phyloP scores from a whole-genome alignment of 2,329 filamentous ascomycete genomes.

The Chrysosporium keratinophilum region DNA sequence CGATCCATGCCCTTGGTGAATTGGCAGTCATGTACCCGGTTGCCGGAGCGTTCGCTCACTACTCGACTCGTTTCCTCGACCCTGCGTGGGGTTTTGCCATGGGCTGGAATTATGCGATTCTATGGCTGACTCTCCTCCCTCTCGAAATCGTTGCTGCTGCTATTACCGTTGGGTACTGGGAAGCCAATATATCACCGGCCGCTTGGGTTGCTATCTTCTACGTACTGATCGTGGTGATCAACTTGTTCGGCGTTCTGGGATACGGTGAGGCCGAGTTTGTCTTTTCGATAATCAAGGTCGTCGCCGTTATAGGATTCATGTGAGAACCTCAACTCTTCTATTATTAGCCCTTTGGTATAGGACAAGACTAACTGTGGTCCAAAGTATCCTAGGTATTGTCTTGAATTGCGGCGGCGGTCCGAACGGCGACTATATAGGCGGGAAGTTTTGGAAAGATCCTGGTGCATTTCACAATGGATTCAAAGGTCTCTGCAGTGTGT shows the following conservation, averaged over 20 bases:
- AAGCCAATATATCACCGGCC: slow-evolving; percentile 51
- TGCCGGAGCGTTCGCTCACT: slow-evolving; percentile 82
- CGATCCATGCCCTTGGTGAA: slow-evolving; percentile 82
- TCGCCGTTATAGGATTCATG: slow-evolving; percentile 82
- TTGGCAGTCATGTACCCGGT: slow-evolving; percentile 84
- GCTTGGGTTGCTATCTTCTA: slow-evolving; percentile 80
- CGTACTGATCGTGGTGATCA: slow-evolving; percentile 64
- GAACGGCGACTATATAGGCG: slow-evolving; percentile 67
- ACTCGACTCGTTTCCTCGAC: slow-evolving; percentile 83
- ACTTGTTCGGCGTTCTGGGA: slow-evolving; percentile 76
- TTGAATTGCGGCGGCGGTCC: slow-evolving; percentile 73
- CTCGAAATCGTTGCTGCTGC: slow-evolving; percentile 80
- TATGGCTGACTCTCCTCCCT: slow-evolving; percentile 76
- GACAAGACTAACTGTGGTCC: neutral
- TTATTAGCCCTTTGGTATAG: slow-evolving; percentile 13
- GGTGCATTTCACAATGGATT: slow-evolving; percentile 64
- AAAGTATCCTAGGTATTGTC: slow-evolving; percentile 70
- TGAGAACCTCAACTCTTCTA: slow-evolving; percentile 34
- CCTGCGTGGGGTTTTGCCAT: slow-evolving; percentile 92
- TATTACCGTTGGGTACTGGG: slow-evolving; percentile 76
- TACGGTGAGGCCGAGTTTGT: slow-evolving; percentile 87
- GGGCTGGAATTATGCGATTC: slow-evolving; percentile 88
- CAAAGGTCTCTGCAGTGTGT: slow-evolving; percentile 54
- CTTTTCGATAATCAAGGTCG: slow-evolving; percentile 76
- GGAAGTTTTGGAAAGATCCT: slow-evolving; percentile 62